These are phyloP conservation scores for Acaromyces ingoldii DNA, from an alignment of 1,284 basidiomycete species.

Conservation along the genomic window DNA sequence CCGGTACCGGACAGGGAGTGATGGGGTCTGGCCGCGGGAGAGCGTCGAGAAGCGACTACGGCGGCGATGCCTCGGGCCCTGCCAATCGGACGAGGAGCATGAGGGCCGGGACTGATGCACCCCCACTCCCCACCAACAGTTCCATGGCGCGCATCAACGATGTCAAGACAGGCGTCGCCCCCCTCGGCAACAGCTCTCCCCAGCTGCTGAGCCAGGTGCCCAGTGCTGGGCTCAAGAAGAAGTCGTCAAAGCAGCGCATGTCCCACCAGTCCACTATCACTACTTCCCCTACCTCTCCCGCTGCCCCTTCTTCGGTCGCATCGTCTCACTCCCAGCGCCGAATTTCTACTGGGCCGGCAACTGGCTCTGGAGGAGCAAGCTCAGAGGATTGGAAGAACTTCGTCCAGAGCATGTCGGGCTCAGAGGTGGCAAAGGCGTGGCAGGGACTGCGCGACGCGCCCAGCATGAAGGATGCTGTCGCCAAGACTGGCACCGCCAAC, in stretches of 20 bases:
- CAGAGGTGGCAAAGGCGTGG: conserved; percentile 35
- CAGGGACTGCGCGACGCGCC: conserved; percentile 11
- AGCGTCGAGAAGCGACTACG: conserved; percentile 29
- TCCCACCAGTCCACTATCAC: too few species aligned
- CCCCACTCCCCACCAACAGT: neutral
- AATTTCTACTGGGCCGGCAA: conserved; percentile 13
- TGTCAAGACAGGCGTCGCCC: too few species aligned
- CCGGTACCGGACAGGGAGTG: neutral
- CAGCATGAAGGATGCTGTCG: conserved; percentile 1
- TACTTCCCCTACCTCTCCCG: too few species aligned
- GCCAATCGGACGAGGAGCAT: neutral
- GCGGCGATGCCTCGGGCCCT: conserved; percentile 6
- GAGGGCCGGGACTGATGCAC: too few species aligned
- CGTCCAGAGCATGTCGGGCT: conserved; percentile 36
- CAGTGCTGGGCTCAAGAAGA: neutral
- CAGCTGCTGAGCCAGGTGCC: too few species aligned
- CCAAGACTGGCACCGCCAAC: neutral
- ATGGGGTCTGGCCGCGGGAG: conserved; percentile 13
- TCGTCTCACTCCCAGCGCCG: conserved; percentile 5
- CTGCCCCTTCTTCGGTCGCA: too few species aligned
- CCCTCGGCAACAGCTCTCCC: conserved; percentile 11
- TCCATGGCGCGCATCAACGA: conserved; percentile 12
- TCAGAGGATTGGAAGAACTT: conserved; percentile 39
- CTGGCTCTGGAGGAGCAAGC: conserved; percentile 2
- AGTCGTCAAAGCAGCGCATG: neutral